phyloP scores from a whole-genome alignment of 306 rosid species.

The Mimosa bimucronata region DNA sequence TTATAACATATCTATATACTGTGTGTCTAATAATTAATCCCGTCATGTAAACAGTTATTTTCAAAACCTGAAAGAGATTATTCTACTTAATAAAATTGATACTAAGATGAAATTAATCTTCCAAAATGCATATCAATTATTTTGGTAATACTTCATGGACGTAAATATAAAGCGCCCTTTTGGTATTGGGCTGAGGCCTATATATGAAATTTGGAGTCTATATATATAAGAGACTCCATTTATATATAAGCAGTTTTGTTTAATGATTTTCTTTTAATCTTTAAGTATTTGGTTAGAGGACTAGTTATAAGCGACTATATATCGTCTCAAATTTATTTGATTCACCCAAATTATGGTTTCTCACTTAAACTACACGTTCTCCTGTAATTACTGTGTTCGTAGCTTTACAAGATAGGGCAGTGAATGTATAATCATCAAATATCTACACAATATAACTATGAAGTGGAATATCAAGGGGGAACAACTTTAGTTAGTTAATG shows the following conservation, averaged over 20 bases:
- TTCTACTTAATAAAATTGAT: too few relatives aligned
- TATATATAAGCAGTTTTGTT: not conserved
- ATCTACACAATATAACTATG: not conserved
- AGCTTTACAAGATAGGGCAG: not conserved
- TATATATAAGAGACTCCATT: not conserved
- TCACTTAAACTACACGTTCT: not conserved
- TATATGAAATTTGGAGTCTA: not conserved
- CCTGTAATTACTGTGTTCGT: not conserved
- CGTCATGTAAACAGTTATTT: too few relatives aligned
- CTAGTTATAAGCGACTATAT: not conserved
- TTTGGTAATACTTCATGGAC: too few relatives aligned
- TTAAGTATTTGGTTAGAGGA: not conserved
- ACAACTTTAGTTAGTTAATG: not conserved
- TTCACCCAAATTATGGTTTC: not conserved
- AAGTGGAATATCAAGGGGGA: not conserved
- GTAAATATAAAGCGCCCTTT: too few relatives aligned
- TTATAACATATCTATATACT: too few relatives aligned
- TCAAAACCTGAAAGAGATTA: too few relatives aligned
- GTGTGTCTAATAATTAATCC: too few relatives aligned
- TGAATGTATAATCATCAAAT: not conserved
- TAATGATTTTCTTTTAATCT: not conserved
- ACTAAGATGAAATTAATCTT: not conserved
- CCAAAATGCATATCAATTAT: not conserved
- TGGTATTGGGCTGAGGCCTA: not conserved
- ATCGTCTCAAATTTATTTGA: not conserved